Conservation (phyloP, 1,284 basidiomycete genomes). For the Pseudozyma pruni region DNA sequence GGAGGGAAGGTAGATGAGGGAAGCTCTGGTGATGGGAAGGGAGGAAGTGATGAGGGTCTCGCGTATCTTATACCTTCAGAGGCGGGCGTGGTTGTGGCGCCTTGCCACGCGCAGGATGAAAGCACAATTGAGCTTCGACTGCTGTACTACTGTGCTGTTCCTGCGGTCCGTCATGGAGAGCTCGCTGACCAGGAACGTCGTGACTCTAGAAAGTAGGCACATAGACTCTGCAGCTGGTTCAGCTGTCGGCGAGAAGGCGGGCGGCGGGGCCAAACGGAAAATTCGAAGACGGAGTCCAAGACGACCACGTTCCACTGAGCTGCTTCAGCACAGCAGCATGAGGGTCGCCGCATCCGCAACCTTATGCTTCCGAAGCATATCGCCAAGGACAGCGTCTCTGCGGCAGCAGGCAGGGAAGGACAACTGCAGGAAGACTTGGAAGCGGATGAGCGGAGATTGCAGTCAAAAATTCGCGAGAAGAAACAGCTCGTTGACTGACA, state of each 20-base stretch:
- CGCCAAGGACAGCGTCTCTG: too few species aligned
- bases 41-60: background rate
- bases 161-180: background rate
- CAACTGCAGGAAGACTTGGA: background rate
- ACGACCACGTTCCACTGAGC: constrained; percentile 10
- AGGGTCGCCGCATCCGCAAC: too few species aligned
- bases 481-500: too few species aligned
- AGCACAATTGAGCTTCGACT: background rate
- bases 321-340: background rate
- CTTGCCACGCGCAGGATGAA: background rate
- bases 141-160: background rate
- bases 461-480: background rate
- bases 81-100: too few species aligned
- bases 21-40: background rate
- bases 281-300: constrained; percentile 6
- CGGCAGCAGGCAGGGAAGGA: background rate
- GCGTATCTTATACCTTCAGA: background rate
- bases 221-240: too few species aligned
- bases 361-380: too few species aligned
- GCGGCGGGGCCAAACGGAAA: background rate
- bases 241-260: background rate
- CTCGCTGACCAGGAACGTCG: background rate
- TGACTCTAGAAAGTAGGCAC: too few species aligned
- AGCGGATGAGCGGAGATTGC: constrained; percentile 2
- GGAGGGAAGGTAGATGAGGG: background rate